Percentiles rank a stretch among this genome's conserved stretches.
Conservation (phyloP, 805 yeast genomes). For the Candida anglica region DNA sequence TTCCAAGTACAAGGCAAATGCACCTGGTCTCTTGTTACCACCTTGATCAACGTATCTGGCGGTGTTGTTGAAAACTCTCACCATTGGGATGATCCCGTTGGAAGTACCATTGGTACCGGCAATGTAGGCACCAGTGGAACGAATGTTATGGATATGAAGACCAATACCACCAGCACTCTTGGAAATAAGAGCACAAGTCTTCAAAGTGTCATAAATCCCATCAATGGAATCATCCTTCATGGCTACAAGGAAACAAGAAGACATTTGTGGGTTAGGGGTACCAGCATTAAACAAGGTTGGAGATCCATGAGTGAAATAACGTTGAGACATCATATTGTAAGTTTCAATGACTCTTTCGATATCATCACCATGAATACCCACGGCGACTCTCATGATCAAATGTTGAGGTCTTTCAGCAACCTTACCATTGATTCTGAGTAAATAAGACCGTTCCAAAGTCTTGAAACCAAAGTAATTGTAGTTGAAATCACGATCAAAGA, state of each 20-base stretch:
- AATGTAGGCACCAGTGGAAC: conserved; percentile 57
- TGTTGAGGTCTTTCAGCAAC: conserved; percentile 63
- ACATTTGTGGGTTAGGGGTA: conserved; percentile 57
- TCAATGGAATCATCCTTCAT: conserved; percentile 63
- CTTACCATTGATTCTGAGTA: conserved; percentile 50
- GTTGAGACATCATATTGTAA: conserved; percentile 56
- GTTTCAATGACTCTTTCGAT: conserved; percentile 51
- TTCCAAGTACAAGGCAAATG: conserved; percentile 56
- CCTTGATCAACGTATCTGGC: conserved; percentile 66
- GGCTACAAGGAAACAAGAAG: conserved; percentile 60
- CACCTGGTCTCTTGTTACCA: conserved; percentile 65
- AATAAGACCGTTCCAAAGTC: conserved; percentile 56
- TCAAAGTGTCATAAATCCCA: conserved; percentile 58
- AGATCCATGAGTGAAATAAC: conserved; percentile 58
- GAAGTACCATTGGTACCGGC: conserved; percentile 64
- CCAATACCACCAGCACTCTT: conserved; percentile 66
- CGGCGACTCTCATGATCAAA: conserved; percentile 57
- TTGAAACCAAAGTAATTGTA: conserved; percentile 60
- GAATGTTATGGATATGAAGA: conserved; percentile 55
- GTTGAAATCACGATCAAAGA: conserved; percentile 47
- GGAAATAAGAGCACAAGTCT: conserved; percentile 59
- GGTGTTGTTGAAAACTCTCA: conserved; percentile 58
- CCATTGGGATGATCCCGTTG: conserved; percentile 60
- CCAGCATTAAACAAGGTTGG: conserved; percentile 63
- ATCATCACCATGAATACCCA: conserved; percentile 57